Conservation (phyloP, 2,329 filamentous ascomycete species). For the Fusarium vanettenii region DNA sequence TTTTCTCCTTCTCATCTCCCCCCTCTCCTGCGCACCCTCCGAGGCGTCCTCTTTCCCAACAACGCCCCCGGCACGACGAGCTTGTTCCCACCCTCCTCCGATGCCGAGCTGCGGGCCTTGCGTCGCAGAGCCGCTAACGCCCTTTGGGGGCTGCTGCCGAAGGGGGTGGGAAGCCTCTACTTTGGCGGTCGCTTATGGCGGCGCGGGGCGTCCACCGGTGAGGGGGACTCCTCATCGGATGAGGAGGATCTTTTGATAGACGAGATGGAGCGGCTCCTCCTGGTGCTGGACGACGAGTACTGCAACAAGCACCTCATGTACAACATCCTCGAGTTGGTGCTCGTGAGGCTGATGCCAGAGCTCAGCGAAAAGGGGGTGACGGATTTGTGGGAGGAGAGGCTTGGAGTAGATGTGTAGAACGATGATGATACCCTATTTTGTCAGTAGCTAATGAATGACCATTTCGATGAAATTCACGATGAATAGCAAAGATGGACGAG, state of each 20-base stretch:
- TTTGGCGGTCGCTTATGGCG: constrained; percentile 56
- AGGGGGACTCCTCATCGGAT: constrained; percentile 35
- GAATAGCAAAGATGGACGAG: not conserved
- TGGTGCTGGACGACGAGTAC: constrained; percentile 83
- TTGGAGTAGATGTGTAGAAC: constrained; percentile 49
- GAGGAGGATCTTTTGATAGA: constrained; percentile 62
- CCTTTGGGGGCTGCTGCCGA: constrained; percentile 62
- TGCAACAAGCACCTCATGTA: constrained; percentile 95
- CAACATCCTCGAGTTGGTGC: constrained; percentile 80
- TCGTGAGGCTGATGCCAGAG: constrained; percentile 89
- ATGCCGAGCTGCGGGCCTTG: constrained; percentile 70
- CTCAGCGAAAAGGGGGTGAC: constrained; percentile 76
- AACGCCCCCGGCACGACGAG: constrained; percentile 77
- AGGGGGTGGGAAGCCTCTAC: constrained; percentile 61
- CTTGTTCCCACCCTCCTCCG: constrained; percentile 68
- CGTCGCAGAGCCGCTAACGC: constrained; percentile 75
- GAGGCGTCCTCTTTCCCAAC: constrained; percentile 86
- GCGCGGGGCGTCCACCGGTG: constrained; percentile 31
- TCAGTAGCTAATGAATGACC: constrained; percentile 9
- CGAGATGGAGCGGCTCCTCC: constrained; percentile 75
- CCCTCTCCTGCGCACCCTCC: constrained; percentile 75
- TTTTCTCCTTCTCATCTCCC: constrained; percentile 74
- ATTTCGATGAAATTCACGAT: not conserved
- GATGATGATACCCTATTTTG: constrained; percentile 36
- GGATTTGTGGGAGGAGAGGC: constrained; percentile 80